Conservation (phyloP, 2,329 filamentous ascomycete genomes). For the Colletotrichum caudatum region DNA sequence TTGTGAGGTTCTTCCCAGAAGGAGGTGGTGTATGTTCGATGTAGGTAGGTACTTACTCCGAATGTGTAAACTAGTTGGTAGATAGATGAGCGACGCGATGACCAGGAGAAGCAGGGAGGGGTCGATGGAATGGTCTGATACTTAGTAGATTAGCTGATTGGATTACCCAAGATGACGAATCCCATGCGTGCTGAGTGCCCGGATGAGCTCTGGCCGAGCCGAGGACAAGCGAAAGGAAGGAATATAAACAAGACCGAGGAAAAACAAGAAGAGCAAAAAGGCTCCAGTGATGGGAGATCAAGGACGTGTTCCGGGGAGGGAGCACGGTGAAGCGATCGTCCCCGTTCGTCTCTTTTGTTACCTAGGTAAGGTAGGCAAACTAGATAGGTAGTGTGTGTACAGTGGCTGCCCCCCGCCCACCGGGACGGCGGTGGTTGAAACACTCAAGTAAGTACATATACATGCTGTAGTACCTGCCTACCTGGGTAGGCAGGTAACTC, state of each 20-base stretch:
- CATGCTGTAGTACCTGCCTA: background rate
- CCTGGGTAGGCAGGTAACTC: background rate
- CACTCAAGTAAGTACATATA: constrained; percentile 3
- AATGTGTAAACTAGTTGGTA: no score
- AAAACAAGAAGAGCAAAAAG: background rate
- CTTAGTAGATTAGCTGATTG: constrained; percentile 2
- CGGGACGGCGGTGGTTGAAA: constrained; percentile 23
- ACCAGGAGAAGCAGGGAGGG: background rate
- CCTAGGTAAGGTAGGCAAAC: no score
- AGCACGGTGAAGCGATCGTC: constrained; percentile 6
- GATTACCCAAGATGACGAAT: background rate
- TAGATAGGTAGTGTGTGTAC: no score
- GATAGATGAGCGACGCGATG: constrained; percentile 1
- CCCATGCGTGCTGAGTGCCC: background rate
- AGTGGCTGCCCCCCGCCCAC: constrained; percentile 11
- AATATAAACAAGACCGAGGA: background rate
- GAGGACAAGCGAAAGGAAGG: background rate
- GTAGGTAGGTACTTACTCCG: no score
- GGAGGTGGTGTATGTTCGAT: no score
- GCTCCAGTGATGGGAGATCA: background rate
- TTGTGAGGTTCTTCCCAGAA: constrained; percentile 18
- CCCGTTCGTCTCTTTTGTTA: background rate
- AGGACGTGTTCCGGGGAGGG: background rate
- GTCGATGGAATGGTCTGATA: constrained; percentile 11
- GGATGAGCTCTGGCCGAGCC: background rate